Base-by-base conservation (phyloP, 108 stramenopile species). In the Fistulifera pelliculosa region DNA sequence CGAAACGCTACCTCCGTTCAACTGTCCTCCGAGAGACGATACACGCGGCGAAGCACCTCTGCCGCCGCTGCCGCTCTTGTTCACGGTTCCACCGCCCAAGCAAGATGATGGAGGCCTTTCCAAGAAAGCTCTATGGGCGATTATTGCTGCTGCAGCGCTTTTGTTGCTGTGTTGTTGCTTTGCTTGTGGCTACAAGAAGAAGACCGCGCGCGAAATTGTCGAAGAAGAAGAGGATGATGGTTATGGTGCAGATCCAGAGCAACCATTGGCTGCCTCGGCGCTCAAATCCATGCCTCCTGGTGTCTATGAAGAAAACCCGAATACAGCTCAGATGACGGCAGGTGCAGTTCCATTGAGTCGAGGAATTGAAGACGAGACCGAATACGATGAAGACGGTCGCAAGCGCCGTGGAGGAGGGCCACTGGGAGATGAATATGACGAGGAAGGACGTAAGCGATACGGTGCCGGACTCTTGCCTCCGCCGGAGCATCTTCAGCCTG, bases 131-230 rank as follows among this genome's bases (percentile, higher is more conserved):
- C 14, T 35, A 12, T 54, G 53, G 53, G 31, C 31, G 8, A 3
- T 35, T 8, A 35, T 35, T 35, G 42, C 56, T 1, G 27, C 53
- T 6, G n/a, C 26, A 11, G 11, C 42, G 26, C 27, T 57, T 22
- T 57, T 57, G 41, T 22, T 44, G 18, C 43, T 57, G 1, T 27
- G 21, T 18, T 57, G 56, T 45, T 69, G 38, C 25, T 71, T 53
- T 56, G 50, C 56, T 60, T 77, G 70, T 27, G 69, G 62, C 13
- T 49, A 61, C 17, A 45, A 28, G 19, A 66, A 47, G 27, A 57
- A 19, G 48, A 31, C 42, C 54, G 54, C 28, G 3, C 27, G 35
- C 15, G 56, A 42, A 15, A 22, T 40, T 19, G 38, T 43, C 7
- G 56, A 57, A 44, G 56, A 57, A 44, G 21, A 51, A 25, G 41